phyloP scores from a whole-genome alignment of 306 rosid species.

The Rosa persica region DNA sequence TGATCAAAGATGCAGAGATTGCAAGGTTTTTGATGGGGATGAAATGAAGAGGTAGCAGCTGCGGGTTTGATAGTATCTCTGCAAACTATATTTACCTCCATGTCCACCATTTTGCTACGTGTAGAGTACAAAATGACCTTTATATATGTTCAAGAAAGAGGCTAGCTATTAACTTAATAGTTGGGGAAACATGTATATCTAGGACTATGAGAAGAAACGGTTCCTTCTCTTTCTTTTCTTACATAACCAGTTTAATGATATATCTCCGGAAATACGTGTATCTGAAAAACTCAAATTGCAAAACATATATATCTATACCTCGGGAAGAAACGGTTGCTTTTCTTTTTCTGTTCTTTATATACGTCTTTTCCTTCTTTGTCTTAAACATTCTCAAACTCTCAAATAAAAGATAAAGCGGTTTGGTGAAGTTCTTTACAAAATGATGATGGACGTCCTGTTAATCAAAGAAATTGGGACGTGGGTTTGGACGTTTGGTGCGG shows the following conservation, averaged over 20 bases:
- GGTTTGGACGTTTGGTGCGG: not conserved
- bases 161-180: not conserved
- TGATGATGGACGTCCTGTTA: not conserved
- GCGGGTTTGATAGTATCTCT: slow-evolving; percentile 43
- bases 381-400: not conserved
- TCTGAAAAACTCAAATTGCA: not conserved
- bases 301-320: not conserved
- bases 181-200: not conserved
- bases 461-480: not conserved
- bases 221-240: not conserved
- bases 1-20: slow-evolving; percentile 20
- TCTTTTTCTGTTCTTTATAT: not conserved
- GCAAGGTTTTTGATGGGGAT: slow-evolving; percentile 16
- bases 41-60: slow-evolving; percentile 18
- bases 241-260: not conserved
- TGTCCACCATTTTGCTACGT: slow-evolving; percentile 1
- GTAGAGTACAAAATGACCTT: not conserved
- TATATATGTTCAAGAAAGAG: not conserved
- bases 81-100: slow-evolving; percentile 37
- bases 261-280: not conserved
- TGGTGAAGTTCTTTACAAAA: not conserved
- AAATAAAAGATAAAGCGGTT: not conserved
- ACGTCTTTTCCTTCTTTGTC: not conserved
- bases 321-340: not conserved
- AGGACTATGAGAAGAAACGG: not conserved